Evolutionary conservation across 2,329 filamentous ascomycete genomes (phyloP), one percentile per base, ranked within the genome.

Genomic region (Cladobotryum protrusum): DNA sequence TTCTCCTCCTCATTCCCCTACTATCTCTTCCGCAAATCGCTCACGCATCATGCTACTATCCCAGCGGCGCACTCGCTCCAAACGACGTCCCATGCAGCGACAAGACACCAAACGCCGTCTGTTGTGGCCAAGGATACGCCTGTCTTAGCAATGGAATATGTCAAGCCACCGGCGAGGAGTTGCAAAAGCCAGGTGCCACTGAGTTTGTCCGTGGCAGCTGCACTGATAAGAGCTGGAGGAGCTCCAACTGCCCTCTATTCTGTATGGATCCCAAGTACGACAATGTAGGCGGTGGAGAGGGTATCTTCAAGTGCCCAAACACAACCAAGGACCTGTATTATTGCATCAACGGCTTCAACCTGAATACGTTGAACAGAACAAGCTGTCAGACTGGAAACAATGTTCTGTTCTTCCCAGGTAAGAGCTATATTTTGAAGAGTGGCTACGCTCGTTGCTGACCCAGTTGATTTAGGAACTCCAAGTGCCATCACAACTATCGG

Each of bases 91-190:
- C 67, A 1, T 71, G 67, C 52, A 52, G 43, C 7, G 54, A 60
- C 42, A 56, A 52, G 35, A 61, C 56, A 1, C 46, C 47, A 2
- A 54, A 65, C 24, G 62, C 67, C 0, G 52, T 58, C 1, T 70
- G 67, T 54, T 70, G 67, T 49, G 64, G 64, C 2, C 59, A 61
- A n/a, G 65, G 63, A 7, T 68, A 63, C 42, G 67, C 66, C 1
- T 71, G 68, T 49, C 54, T 68, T 3, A 63, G 59, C 29, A 67
- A 67, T 52, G 57, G 57, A 20, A 54, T 70, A 5, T 71, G 68
- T 53, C 50, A 57, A 56, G 56, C 63, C 4, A 64, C 61, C 1
- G 63, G 54, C 0, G 45, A 57, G 5, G 56, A 60, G 47, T 37
- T 62, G 9, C 48, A 54, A 17, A 56, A 59, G 44, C 46, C 49